Base-by-base conservation (phyloP, 2,329 filamentous ascomycete species). In the Dactylonectria estremocensis region DNA sequence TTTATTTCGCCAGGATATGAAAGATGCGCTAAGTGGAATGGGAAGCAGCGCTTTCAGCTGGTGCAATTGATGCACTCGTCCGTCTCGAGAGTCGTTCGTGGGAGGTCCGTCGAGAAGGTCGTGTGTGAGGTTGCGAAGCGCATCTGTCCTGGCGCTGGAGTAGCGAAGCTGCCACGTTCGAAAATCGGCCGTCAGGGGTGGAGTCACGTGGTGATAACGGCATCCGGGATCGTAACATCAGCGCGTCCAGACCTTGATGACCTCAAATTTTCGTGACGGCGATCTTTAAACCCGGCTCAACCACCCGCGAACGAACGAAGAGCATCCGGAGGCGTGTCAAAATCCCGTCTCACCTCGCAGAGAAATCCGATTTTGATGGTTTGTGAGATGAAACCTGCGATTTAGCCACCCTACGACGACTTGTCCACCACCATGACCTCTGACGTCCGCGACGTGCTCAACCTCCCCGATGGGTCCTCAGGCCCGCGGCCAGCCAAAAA, bases 381-480 rank as follows among this genome's bases (percentile, higher is more conserved):
- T 58, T 67, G 52, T 64, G 69, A 68, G 73, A 76, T 75, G 76
- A 72, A 74, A 69, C 2, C 46, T 48, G 54, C 53, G 54, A 33
- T 54, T 49, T 74, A 67, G 62, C 57, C 56, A 49, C 43, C 20
- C 24, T 18, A 37, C 68, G 28, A 66, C 67, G 66, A 58, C 61
- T 71, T 71, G 67, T 65, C 73, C 64, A 71, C 72, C 76, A 85
- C 76, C 71, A 93, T 93, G 91, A 87, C 91, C 68, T 92, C 92
- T 80, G 94, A 97, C 86, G 90, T 97, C 74, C 94, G 93, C 83
- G 94, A 97, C 80, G 93, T 97, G 78, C 90, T 97, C 77, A 94
- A 95, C 80, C 86, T 97, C 79, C 91, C 92, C 56, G 91, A 90
- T 35, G 82, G 84, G 68, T 75, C 82, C 57, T 76, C 83, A 57